Evolutionary conservation across 768 basidiomycete genomes (phyloP).

Genomic region (Podaxis carcinomalis): DNA sequence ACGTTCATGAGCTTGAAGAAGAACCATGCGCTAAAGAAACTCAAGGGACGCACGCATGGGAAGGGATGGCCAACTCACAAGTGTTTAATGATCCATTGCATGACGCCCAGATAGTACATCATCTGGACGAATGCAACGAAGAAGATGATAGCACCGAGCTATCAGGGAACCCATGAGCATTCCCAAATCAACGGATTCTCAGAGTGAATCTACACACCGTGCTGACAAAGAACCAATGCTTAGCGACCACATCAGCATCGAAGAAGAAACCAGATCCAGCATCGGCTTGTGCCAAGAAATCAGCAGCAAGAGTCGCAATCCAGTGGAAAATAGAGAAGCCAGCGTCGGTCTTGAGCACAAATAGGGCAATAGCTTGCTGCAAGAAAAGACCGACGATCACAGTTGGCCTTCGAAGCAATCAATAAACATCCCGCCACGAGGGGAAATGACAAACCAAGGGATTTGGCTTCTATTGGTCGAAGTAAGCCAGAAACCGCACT

Average conservation of each 20-base stretch:
- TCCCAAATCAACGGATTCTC: background rate
- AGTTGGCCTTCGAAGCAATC: slow-evolving; percentile 56
- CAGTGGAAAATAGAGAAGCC: slow-evolving; percentile 84
- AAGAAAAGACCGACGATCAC: slow-evolving; percentile 81
- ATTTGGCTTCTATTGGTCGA: slow-evolving; percentile 62
- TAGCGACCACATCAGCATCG: slow-evolving; percentile 53
- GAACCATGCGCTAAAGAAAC: slow-evolving; percentile 67
- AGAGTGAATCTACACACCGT: slow-evolving; percentile 38
- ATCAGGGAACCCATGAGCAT: background rate
- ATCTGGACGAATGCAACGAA: slow-evolving; percentile 93
- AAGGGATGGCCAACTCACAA: slow-evolving; percentile 48
- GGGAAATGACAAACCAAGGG: slow-evolving; percentile 54
- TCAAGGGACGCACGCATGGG: background rate
- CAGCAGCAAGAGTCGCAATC: slow-evolving; percentile 75
- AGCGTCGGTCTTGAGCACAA: slow-evolving; percentile 81
- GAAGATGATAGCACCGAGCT: slow-evolving; percentile 83
- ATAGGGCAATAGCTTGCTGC: slow-evolving; percentile 84
- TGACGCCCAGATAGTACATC: slow-evolving; percentile 85
- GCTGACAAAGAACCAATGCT: slow-evolving; percentile 85
- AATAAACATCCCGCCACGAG: background rate
- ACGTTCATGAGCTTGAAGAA: slow-evolving; percentile 91
- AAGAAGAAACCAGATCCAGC: slow-evolving; percentile 84
- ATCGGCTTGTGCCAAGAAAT: slow-evolving; percentile 67
- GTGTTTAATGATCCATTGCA: slow-evolving; percentile 90
- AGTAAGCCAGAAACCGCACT: slow-evolving; percentile 64